These are phyloP conservation scores for Tilletia horrida DNA, from an alignment of 1,284 basidiomycete species.

Conservation along the genomic window DNA sequence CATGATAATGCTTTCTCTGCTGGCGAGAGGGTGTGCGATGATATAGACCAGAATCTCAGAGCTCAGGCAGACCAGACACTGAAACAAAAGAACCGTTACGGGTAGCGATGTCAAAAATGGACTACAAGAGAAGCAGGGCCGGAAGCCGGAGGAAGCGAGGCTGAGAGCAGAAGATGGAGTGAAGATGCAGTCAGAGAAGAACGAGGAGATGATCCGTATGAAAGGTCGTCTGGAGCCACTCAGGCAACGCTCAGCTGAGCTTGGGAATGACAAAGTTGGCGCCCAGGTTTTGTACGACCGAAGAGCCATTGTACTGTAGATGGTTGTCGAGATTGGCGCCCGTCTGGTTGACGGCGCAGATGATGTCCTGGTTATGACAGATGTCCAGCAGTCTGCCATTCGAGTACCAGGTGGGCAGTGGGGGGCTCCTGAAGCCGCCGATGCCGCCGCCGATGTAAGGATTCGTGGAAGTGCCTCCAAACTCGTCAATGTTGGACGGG, in stretches of 20 bases:
- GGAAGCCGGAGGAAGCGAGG: too few relatives aligned
- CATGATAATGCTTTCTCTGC: too few relatives aligned
- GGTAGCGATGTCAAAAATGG: too few relatives aligned
- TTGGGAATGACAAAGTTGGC: constrained; percentile 2
- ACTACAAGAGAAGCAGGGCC: too few relatives aligned
- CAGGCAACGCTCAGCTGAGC: background rate
- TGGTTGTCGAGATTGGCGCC: background rate
- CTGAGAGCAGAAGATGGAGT: too few relatives aligned
- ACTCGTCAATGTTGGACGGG: background rate
- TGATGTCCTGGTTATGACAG: background rate
- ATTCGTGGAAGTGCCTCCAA: background rate
- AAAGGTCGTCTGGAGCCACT: too few relatives aligned
- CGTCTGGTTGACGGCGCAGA: background rate
- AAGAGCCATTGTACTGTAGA: background rate
- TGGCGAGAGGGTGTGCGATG: too few relatives aligned
- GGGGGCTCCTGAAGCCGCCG: background rate
- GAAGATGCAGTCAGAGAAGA: too few relatives aligned
- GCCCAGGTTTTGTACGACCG: background rate
- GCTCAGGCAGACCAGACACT: too few relatives aligned
- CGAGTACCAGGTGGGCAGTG: background rate
- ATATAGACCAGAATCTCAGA: too few relatives aligned
- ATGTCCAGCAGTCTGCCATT: background rate
- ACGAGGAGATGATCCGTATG: too few relatives aligned
- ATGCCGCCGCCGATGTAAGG: background rate
- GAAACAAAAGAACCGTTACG: too few relatives aligned